Evolutionary conservation across 345 rosid genomes (phyloP).

Genomic region (Corymbia maculata): DNA sequence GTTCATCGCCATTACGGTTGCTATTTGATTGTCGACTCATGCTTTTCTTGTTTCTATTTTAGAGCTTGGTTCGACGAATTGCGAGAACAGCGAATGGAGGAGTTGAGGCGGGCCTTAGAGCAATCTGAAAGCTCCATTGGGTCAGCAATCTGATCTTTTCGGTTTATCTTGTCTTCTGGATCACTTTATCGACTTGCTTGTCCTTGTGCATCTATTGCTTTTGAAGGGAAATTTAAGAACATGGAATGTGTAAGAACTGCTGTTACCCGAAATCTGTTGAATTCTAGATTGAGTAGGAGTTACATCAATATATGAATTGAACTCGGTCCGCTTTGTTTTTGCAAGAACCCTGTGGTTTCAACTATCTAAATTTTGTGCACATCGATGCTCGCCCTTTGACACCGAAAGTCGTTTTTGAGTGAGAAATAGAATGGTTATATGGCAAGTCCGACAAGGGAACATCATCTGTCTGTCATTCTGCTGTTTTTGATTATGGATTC

Average conservation of each 20-base stretch:
- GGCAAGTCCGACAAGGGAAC: not conserved
- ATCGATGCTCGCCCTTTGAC: not conserved
- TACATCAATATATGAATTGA: not conserved
- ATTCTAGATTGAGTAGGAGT: not conserved
- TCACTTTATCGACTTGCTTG: not conserved
- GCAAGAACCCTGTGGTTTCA: not conserved
- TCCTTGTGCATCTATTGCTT: not conserved
- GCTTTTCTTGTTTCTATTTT: not conserved
- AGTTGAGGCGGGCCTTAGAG: conserved; percentile 62
- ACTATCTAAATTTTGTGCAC: not conserved
- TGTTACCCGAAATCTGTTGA: not conserved
- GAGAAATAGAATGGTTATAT: not conserved
- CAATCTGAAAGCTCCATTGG: conserved; percentile 71
- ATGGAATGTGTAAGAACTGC: not conserved
- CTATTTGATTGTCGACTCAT: not conserved
- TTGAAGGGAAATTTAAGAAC: not conserved
- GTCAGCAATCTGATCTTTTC: conserved; percentile 24
- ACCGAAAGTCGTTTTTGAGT: not conserved
- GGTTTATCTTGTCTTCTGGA: not conserved
- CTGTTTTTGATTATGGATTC: not conserved
- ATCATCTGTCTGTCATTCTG: not conserved
- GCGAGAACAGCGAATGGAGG: conserved; percentile 62
- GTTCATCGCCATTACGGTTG: not conserved
- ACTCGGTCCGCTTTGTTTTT: not conserved
- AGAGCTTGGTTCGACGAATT: conserved; percentile 89